Evolutionary conservation across 2,329 filamentous ascomycete species (phyloP), one percentile per base, ranked within the genome.

Genomic region (Aspergillus ochraceoroseus): DNA sequence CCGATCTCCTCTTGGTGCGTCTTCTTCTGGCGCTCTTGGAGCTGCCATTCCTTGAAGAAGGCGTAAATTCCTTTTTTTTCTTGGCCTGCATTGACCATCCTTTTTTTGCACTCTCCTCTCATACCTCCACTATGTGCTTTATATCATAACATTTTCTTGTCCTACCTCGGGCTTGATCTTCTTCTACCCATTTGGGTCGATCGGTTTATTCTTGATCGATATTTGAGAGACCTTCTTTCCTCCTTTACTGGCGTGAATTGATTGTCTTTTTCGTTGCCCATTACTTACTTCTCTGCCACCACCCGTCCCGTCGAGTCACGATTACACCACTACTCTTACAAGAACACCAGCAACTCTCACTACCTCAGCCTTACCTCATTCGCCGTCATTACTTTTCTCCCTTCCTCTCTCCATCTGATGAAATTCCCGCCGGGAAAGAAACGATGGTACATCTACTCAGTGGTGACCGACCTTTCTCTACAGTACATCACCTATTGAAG

Each of bases 131-230:
- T 56, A 62, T 63, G 56, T 52, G 47, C 50, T 63, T 46, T 51
- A 62, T 64, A 62, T 70, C 66, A 67, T 69, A 64, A 66, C 65
- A 58, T n/a, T 53, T 53, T 50, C 43, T 46, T 51, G 63, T 66
- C 62, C 63, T 58, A 45, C 41, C 41, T 49, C 58, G 64, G 64
- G 61, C 60, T 52, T 45, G 46, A 45, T 52, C 47, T 47, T 41
- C 41, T 51, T 44, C 20, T 22, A 9, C 48, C 49, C 52, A 51
- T 54, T 49, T 38, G 41, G 50, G 47, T 62, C 51, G 52, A 58
- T 59, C 50, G 40, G 48, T 54, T 42, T 25, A 38, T 36, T 34
- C 36, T 46, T 55, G 55, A 59, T 61, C 51, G 52, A 57, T 56
- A 42, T 49, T 46, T 25, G 49, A 57, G 44, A 54, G 47, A 53